Conservation (phyloP, 1,284 basidiomycete species). For the Cryptococcus sp. region DNA sequence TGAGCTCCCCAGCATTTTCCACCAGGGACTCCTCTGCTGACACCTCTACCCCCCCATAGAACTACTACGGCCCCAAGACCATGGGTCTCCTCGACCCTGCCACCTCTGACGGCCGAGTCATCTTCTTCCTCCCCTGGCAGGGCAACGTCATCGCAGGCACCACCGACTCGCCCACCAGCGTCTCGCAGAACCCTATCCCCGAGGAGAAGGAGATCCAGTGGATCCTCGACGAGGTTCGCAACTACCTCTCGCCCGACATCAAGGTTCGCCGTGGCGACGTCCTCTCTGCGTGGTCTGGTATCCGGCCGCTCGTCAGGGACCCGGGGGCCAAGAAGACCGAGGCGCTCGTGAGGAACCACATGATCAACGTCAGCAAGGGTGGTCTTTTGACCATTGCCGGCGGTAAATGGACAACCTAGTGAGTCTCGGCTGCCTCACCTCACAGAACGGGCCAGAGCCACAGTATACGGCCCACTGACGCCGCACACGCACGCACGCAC, state of each 20-base stretch:
- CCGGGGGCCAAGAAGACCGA: slow-evolving; percentile 77
- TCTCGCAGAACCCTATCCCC: slow-evolving; percentile 76
- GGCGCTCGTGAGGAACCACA: slow-evolving; percentile 88
- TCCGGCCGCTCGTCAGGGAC: slow-evolving; percentile 85
- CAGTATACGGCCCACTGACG: too few relatives aligned
- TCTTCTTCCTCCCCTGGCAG: slow-evolving; percentile 99
- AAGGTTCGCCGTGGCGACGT: slow-evolving; percentile 94
- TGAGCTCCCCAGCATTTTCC: slow-evolving; percentile 13
- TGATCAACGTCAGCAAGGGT: slow-evolving; percentile 78
- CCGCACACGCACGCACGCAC: too few relatives aligned
- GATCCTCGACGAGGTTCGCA: slow-evolving; percentile 82
- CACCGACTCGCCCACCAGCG: slow-evolving; percentile 78
- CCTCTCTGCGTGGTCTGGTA: slow-evolving; percentile 89
- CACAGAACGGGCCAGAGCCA: too few relatives aligned
- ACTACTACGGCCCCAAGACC: slow-evolving; percentile 90
- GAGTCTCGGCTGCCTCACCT: slow-evolving; percentile 16
- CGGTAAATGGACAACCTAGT: slow-evolving; percentile 98
- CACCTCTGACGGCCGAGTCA: slow-evolving; percentile 93
- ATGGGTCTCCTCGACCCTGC: slow-evolving; percentile 96
- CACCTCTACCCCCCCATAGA: slow-evolving; percentile 41
- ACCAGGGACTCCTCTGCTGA: not conserved
- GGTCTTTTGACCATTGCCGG: slow-evolving; percentile 93
- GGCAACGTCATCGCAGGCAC: slow-evolving; percentile 97
- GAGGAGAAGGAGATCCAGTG: slow-evolving; percentile 93
- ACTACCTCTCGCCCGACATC: slow-evolving; percentile 88